Percentiles rank a stretch among this genome's conserved stretches.
phyloP scores from a whole-genome alignment of 176 grass and related monocot genomes.

The Triticum turgidum region DNA sequence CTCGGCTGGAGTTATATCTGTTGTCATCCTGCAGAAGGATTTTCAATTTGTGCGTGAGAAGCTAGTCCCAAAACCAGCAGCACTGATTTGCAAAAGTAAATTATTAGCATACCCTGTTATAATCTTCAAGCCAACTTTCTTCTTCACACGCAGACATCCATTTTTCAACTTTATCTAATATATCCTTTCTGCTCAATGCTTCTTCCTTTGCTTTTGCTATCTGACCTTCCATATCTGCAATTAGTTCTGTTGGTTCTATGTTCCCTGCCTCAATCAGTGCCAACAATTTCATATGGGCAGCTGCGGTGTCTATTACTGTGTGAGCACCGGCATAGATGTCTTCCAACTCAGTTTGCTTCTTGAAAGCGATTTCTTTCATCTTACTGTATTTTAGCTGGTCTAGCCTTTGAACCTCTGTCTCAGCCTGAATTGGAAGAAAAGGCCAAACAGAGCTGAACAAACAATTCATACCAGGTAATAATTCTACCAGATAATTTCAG shows the following conservation, averaged over 20 bases:
- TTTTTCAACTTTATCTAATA: slow-evolving; percentile 94
- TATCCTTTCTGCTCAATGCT: slow-evolving; percentile 92
- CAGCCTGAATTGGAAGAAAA: slow-evolving; percentile 45
- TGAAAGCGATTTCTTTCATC: slow-evolving; percentile 94
- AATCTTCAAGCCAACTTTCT: slow-evolving; percentile 99
- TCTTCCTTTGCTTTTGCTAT: slow-evolving; percentile 97
- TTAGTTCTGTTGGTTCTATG: slow-evolving; percentile 90
- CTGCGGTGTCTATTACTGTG: slow-evolving; percentile 78
- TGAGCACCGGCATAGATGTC: slow-evolving; percentile 80
- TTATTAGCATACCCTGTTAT: slow-evolving; percentile 66
- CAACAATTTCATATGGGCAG: slow-evolving; percentile 79
- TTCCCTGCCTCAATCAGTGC: slow-evolving; percentile 80
- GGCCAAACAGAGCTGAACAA: slow-evolving; percentile 16
- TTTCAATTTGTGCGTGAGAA: slow-evolving; percentile 21
- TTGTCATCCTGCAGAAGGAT: slow-evolving; percentile 79
- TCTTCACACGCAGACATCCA: slow-evolving; percentile 99
- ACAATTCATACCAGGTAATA: neutral
- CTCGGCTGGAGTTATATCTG: slow-evolving; percentile 98
- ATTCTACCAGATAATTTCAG: slow-evolving; percentile 5
- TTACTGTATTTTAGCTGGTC: slow-evolving; percentile 82
- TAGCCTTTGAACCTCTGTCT: slow-evolving; percentile 80
- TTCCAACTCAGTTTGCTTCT: slow-evolving; percentile 82
- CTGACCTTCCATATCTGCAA: slow-evolving; percentile 92
- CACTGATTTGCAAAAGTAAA: slow-evolving; percentile 5
- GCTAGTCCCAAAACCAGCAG: neutral